Conservation (phyloP, 768 basidiomycete genomes). For the Astraeus odoratus region DNA sequence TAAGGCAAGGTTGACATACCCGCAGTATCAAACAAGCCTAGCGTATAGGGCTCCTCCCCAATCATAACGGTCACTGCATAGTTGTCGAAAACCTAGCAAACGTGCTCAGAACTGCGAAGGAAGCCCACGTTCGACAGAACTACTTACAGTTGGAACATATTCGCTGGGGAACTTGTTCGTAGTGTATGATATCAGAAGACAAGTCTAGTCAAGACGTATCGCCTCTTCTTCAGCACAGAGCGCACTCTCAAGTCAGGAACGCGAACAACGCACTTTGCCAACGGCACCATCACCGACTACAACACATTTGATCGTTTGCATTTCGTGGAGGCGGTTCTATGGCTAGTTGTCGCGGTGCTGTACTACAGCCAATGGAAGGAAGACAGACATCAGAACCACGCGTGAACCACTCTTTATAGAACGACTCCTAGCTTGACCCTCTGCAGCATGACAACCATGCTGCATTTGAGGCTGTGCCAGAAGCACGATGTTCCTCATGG, state of each 20-base stretch:
- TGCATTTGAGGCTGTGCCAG: slow-evolving; percentile 18
- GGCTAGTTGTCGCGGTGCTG: slow-evolving; percentile 12
- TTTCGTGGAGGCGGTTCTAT: slow-evolving; percentile 27
- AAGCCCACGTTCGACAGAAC: background rate
- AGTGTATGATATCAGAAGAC: slow-evolving; percentile 94
- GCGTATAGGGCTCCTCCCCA: slow-evolving; percentile 97
- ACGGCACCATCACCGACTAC: slow-evolving; percentile 98
- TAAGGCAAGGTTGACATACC: slow-evolving; percentile 54
- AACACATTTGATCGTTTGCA: slow-evolving; percentile 98
- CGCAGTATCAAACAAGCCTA: slow-evolving; percentile 98
- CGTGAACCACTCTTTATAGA: slow-evolving; percentile 15
- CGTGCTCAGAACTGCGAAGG: slow-evolving; percentile 13
- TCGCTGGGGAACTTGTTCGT: slow-evolving; percentile 98
- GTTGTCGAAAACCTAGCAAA: slow-evolving; percentile 82
- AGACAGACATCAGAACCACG: slow-evolving; percentile 9
- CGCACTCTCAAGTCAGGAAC: background rate
- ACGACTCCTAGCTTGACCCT: slow-evolving; percentile 10
- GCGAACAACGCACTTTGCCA: slow-evolving; percentile 81
- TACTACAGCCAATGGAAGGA: slow-evolving; percentile 4
- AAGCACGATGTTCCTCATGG: slow-evolving; percentile 8
- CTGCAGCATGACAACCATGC: slow-evolving; percentile 27
- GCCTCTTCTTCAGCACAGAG: background rate
- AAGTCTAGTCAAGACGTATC: slow-evolving; percentile 59
- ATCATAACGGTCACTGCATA: slow-evolving; percentile 99
- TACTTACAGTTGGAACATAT: slow-evolving; percentile 93